Base-by-base conservation (phyloP, 2,329 filamentous ascomycete species). In the Cadophora gregata region DNA sequence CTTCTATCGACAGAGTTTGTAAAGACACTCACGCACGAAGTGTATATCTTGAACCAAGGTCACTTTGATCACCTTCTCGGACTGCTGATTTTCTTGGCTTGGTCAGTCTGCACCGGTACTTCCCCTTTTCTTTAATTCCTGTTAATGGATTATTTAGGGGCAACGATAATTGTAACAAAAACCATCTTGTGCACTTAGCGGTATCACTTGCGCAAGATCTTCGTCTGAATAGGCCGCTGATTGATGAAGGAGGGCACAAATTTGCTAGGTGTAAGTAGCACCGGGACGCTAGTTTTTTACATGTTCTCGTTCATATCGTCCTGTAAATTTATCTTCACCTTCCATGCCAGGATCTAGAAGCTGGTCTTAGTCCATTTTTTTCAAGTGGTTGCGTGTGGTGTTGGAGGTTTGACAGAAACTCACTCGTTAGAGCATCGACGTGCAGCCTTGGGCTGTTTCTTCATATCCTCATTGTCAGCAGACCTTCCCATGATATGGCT, bases 211-310 rank as follows among this genome's bases (percentile, higher is more conserved):
- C 48, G 10, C 48, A 27, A 16, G 48, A 51, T 10, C 48, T 51
- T 10, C 48, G 48, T 51, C 24, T 51, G 9, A 51, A 51, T 16
- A 51, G 25, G 25, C 48, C 48, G 8, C 14, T 51, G 48, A 27
- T 51, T 10, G 48, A 51, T 51, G 48, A 51, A 51, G 48, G 48
- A 8, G 48, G 24, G 6, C 48, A 51, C 48, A 51, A 51, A 27
- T 51, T 51, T 51, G 48, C 48, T 5, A 51, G 48, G 29, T 16
- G 38, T 42, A 42, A 19, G 38, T 42, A 36, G 38, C 12, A 42
- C 5, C 6, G 2, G 12, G 38, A 42, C n/a, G 5, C 2, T 42
- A 12, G 6, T 16, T 19, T 3, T 16, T 42, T 19, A 12, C 38
- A 12, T 14, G 4, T 42, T 42, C 12, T 6, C 38, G 5, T 42